A percentile compares a stretch with the other conserved stretches of the same genome.
phyloP scores from a whole-genome alignment of 495 filamentous ascomycete species.

The Margaritispora aquatica region DNA sequence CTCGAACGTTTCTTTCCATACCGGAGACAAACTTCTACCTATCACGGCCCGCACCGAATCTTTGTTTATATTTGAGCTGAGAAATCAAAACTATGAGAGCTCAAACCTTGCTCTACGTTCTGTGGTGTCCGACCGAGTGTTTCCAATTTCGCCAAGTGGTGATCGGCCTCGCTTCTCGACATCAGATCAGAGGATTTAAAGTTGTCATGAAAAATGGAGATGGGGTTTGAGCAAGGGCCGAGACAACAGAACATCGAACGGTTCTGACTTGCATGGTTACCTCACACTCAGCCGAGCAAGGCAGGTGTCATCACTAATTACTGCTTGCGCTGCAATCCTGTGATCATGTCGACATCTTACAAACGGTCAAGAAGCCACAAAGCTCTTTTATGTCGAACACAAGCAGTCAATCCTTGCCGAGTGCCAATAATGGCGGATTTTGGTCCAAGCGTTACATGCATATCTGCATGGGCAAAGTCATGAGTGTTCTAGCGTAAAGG shows the following conservation, averaged over 20 bases:
- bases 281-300: no score
- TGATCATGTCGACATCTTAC: background rate
- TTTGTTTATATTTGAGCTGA: background rate
- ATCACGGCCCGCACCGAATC: background rate
- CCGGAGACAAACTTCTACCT: background rate
- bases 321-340: background rate
- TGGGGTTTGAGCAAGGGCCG: background rate
- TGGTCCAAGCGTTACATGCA: background rate
- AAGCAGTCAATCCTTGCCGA: background rate
- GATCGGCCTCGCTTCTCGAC: background rate
- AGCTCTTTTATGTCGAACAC: background rate
- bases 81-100: no score
- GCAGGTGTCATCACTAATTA: background rate
- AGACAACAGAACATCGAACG: background rate
- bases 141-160: background rate
- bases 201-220: background rate
- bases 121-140: background rate
- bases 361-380: background rate
- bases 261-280: background rate
- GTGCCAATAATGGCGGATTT: background rate
- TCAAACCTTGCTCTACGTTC: no score
- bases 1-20: background rate
- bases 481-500: background rate
- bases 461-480: background rate
- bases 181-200: background rate